Evolutionary conservation across 1,139 yeast genomes (phyloP).

Genomic region (Magnusiomyces sp.): DNA sequence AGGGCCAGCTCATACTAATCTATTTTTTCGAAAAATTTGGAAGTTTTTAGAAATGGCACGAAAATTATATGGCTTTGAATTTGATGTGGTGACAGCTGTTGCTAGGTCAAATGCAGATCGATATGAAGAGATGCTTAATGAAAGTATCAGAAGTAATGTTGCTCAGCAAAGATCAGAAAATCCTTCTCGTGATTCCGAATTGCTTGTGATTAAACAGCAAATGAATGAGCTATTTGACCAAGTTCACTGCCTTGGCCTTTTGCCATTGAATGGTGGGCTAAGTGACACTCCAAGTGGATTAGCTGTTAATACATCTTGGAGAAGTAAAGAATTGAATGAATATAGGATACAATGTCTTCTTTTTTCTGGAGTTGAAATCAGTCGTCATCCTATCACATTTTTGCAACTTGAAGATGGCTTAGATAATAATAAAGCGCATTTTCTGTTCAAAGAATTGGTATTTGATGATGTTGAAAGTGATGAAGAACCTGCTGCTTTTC

Average conservation of each 20-base stretch:
- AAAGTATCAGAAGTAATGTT: slow-evolving; percentile 5
- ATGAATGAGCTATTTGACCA: slow-evolving; percentile 11
- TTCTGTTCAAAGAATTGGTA: slow-evolving; percentile 6
- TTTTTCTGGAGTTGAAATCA: slow-evolving; percentile 13
- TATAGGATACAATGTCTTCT: slow-evolving; percentile 13
- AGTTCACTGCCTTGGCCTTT: slow-evolving; percentile 11
- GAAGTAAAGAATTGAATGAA: slow-evolving; percentile 5
- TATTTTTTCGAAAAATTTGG: slow-evolving; percentile 1
- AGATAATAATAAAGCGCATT: slow-evolving; percentile 6
- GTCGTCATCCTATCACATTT: slow-evolving; percentile 8
- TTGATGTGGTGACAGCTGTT: slow-evolving; percentile 14
- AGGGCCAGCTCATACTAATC: slow-evolving; percentile 4
- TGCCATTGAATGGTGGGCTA: slow-evolving; percentile 13
- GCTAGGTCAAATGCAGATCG: slow-evolving; percentile 12
- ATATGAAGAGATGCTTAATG: slow-evolving; percentile 9
- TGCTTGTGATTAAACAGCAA: neutral
- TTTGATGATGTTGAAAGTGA: neutral
- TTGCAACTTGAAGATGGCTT: slow-evolving; percentile 11
- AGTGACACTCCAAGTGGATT: slow-evolving; percentile 14
- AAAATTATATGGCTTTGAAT: slow-evolving; percentile 9
- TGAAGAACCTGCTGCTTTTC: neutral
- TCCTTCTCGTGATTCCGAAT: neutral
- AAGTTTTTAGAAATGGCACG: slow-evolving; percentile 10
- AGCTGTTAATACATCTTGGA: neutral
- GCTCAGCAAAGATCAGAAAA: slow-evolving; percentile 4